phyloP scores from a whole-genome alignment of 2,329 filamentous ascomycete genomes.

The Madurella mycetomatis region DNA sequence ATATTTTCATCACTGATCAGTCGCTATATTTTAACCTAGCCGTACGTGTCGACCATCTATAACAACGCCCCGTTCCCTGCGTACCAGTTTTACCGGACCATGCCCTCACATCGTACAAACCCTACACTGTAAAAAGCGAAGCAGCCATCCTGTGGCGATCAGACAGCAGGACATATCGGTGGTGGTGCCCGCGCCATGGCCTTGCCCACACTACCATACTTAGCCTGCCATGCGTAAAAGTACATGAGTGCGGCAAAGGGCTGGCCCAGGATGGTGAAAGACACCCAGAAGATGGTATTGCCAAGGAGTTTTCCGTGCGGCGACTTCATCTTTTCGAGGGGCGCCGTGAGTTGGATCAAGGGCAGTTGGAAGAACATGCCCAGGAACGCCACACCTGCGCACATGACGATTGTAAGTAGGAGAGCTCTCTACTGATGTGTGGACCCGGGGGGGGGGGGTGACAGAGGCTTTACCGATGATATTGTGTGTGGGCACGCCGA shows the following conservation, averaged over 20 bases:
- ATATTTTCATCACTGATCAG: not conserved
- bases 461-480: constrained; percentile 61
- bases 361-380: constrained; percentile 95
- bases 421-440: not conserved
- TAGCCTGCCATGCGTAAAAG: constrained; percentile 98
- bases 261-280: constrained; percentile 92
- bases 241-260: constrained; percentile 88
- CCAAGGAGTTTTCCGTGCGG: constrained; percentile 74
- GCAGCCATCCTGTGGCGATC: not conserved
- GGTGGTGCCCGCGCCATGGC: constrained; percentile 1
- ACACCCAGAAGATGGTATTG: constrained; percentile 94
- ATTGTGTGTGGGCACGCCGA: constrained; percentile 92
- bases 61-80: not conserved
- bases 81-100: not conserved
- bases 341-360: constrained; percentile 74
- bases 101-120: not conserved
- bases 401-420: not conserved
- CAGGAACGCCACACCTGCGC: constrained; percentile 73
- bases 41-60: not conserved
- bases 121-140: not conserved
- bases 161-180: constrained; percentile 11
- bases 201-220: constrained; percentile 78
- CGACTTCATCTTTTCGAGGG: constrained; percentile 72
- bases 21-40: not conserved
- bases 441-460: not conserved